Percentiles rank a stretch among this genome's conserved stretches.
Evolutionary conservation across 163 green algal genomes (phyloP).

Genomic region (Volvox carteri): DNA sequence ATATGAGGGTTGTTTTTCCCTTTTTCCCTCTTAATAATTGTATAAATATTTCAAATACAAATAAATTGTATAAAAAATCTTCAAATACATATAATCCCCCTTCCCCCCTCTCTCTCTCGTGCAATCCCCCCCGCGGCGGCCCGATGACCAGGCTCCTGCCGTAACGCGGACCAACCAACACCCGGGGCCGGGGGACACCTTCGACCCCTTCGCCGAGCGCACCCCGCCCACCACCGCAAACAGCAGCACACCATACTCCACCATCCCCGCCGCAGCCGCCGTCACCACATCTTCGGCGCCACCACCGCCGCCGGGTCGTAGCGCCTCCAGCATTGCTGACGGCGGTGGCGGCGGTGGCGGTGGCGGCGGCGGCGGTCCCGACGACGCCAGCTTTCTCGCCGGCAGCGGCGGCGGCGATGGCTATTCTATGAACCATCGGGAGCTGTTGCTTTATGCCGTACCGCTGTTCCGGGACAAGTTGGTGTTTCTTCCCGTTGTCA

Average conservation of each 20-base stretch:
- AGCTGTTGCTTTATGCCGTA: constrained; percentile 65
- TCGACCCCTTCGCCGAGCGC: background rate
- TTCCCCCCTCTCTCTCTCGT: no score
- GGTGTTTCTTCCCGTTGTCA: constrained; percentile 65
- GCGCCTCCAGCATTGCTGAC: background rate
- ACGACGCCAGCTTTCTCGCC: background rate
- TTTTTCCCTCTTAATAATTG: no score
- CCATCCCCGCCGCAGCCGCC: background rate
- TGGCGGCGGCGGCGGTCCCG: background rate
- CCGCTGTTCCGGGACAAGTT: constrained; percentile 61
- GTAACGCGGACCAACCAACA: background rate
- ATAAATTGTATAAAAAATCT: no score
- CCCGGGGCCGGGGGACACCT: background rate
- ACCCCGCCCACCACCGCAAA: background rate
- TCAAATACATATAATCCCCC: no score
- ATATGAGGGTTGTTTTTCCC: no score
- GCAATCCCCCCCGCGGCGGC: no score
- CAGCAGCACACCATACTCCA: background rate
- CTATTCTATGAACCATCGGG: background rate
- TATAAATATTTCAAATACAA: no score
- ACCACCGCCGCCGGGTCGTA: background rate
- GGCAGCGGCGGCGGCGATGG: constrained; percentile 28
- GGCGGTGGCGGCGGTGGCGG: background rate
- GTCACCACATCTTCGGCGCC: background rate
- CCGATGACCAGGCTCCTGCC: background rate